Evolutionary conservation across 2,329 filamentous ascomycete species (phyloP), one percentile per base, ranked within the genome.

Genomic region (Aspergillus bombycis): DNA sequence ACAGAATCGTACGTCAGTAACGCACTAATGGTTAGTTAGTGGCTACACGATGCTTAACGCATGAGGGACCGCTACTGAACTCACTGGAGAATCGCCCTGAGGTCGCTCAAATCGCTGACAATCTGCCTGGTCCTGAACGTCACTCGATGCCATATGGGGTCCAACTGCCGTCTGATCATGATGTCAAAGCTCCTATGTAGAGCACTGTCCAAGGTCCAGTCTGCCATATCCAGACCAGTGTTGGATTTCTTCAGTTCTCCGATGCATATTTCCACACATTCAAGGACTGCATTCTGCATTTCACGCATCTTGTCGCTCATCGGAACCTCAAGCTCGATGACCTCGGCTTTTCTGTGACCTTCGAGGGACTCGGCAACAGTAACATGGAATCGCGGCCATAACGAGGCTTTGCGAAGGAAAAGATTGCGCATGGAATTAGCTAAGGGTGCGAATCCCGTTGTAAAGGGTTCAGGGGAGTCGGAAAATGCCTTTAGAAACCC

Each of bases 401-500:
- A 79, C 0, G 94, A 94, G 0, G 91, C 90, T 74, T 95, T 97
- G 58, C 91, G 88, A 46, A 99, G 81, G 73, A 98, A 98, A 26
- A 99, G 80, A 72, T 95, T 98, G 65, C 93, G 87, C 88, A 99
- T 90, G 88, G 96, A 96, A 57, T 89, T 93, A 1, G 93, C 86
- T 52, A 99, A 83, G 6, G 95, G 94, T 4, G 93, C 89, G 78
- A 97, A 98, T 1, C 94, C 94, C 0, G 87, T 89, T 0, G 92
- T 91, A 73, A 99, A 96, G 0, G 94, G 91, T 74, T 98, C 94
- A 0, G 95, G 94, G 38, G 90, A 91, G 75, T 99, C 95, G 0
- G 94, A 95, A 74, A 99, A 97, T 14, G 95, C 95, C 74, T 99
- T 99, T 36, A 99, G 83, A 70, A 99, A 98, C 38, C 95, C 95